Conservation (phyloP, 2,329 filamentous ascomycete genomes). For the Cladosporium sp. region DNA sequence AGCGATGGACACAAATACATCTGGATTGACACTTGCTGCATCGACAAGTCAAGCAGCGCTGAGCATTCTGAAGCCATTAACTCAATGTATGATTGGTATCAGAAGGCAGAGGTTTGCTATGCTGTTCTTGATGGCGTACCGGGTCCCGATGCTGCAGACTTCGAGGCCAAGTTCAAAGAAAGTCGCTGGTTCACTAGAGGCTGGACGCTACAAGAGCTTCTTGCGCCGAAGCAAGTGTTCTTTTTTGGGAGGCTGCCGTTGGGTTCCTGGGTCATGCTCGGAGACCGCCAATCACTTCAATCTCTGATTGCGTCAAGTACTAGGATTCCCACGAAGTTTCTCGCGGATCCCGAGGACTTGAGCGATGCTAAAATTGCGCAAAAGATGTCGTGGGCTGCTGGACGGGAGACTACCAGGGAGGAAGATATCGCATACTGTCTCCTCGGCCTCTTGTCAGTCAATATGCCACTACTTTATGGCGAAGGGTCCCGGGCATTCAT, state of each 20-base stretch:
- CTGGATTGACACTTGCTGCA: conserved; percentile 42
- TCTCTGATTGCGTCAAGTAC: neutral
- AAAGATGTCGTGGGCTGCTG: conserved; percentile 24
- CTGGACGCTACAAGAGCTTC: conserved; percentile 14
- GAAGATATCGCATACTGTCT: conserved; percentile 29
- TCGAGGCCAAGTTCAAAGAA: neutral
- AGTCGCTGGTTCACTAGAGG: conserved; percentile 10
- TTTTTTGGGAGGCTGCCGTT: neutral
- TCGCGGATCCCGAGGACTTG: neutral
- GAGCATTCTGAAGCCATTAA: conserved; percentile 37
- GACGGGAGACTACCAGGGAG: conserved; percentile 18
- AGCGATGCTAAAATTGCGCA: conserved; percentile 13
- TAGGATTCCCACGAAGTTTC: neutral
- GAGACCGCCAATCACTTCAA: neutral
- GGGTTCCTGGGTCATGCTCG: neutral
- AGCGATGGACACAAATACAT: conserved; percentile 29
- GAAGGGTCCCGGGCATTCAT: conserved; percentile 23
- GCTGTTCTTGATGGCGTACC: conserved; percentile 34
- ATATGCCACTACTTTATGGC: conserved; percentile 26
- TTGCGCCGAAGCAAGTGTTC: neutral
- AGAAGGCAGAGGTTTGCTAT: conserved; percentile 35
- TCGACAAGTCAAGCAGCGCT: conserved; percentile 36
- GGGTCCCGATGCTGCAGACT: neutral
- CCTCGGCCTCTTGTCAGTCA: conserved; percentile 24
- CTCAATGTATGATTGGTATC: conserved; percentile 35